Evolutionary conservation across 345 rosid species (phyloP).

Genomic region (Rhodamnia rubescens): DNA sequence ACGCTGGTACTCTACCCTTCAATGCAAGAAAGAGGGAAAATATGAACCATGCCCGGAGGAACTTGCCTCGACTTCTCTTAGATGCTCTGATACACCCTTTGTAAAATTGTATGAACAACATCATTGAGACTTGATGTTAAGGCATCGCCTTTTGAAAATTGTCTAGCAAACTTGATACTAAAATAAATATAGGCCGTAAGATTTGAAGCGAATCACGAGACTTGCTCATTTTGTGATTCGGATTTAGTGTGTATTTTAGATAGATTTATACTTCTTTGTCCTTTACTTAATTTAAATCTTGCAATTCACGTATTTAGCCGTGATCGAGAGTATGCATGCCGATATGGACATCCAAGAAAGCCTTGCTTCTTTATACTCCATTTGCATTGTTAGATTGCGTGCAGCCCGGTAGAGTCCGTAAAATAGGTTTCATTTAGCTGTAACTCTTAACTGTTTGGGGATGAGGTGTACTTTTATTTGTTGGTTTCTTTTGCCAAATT

Average conservation of each 20-base stretch:
- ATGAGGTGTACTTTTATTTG: too few species aligned
- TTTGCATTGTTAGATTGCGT: too few species aligned
- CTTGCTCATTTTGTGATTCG: neutral
- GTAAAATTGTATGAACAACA: neutral
- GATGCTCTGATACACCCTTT: neutral
- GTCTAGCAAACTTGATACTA: neutral
- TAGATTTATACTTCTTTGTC: neutral
- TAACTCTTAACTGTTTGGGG: too few species aligned
- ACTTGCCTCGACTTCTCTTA: neutral
- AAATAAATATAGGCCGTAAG: neutral
- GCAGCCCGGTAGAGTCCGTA: too few species aligned
- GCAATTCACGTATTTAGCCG: too few species aligned
- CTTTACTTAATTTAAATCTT: too few species aligned
- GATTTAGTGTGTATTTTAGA: neutral
- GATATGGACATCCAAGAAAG: too few species aligned
- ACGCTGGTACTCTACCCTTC: neutral
- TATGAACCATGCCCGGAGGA: neutral
- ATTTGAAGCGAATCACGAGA: neutral
- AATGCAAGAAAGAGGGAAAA: neutral
- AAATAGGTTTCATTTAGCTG: too few species aligned
- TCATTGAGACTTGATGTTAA: neutral
- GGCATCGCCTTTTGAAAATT: too few species aligned
- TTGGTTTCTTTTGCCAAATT: too few species aligned
- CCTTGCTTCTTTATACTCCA: too few species aligned
- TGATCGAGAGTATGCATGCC: too few species aligned